Percentiles rank a stretch among this genome's conserved stretches.
These are phyloP conservation scores for Leptographium radiaticola DNA, from an alignment of 2,329 filamentous ascomycete genomes.

Conservation along the genomic window DNA sequence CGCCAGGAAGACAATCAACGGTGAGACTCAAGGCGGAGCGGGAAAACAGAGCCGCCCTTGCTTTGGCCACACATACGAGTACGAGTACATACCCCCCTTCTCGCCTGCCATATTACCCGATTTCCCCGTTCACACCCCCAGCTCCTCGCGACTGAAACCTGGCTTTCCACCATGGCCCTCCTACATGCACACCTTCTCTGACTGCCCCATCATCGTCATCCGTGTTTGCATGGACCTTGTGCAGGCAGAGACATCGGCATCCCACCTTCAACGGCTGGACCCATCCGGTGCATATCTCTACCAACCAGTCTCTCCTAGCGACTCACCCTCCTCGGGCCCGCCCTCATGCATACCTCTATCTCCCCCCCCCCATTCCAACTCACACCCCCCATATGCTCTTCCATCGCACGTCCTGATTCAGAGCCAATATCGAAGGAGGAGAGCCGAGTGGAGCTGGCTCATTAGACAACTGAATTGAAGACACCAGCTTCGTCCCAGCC, in stretches of 20 bases:
- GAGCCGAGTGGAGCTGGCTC: conserved; percentile 4
- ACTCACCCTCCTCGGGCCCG: neutral
- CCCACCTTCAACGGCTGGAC: neutral
- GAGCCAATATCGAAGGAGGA: conserved; percentile 6
- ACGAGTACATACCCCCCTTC: neutral
- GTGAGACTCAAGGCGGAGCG: neutral
- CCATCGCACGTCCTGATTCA: neutral
- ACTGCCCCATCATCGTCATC: neutral
- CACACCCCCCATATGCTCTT: neutral
- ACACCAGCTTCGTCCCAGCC: neutral
- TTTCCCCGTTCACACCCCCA: neutral
- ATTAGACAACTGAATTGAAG: conserved; percentile 1
- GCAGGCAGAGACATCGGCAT: neutral
- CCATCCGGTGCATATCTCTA: neutral
- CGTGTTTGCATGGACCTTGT: neutral
- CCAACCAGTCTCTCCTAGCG: neutral
- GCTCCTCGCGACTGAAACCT: neutral
- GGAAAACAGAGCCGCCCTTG: neutral
- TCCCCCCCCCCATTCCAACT: neutral
- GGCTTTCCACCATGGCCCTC: neutral
- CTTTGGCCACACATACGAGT: neutral
- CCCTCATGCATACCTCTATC: neutral
- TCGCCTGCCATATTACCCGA: neutral
- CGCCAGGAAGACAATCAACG: neutral
- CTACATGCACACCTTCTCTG: neutral